Evolutionary conservation across 2,329 filamentous ascomycete genomes (phyloP).

Genomic region (Blumeriella jaapii): DNA sequence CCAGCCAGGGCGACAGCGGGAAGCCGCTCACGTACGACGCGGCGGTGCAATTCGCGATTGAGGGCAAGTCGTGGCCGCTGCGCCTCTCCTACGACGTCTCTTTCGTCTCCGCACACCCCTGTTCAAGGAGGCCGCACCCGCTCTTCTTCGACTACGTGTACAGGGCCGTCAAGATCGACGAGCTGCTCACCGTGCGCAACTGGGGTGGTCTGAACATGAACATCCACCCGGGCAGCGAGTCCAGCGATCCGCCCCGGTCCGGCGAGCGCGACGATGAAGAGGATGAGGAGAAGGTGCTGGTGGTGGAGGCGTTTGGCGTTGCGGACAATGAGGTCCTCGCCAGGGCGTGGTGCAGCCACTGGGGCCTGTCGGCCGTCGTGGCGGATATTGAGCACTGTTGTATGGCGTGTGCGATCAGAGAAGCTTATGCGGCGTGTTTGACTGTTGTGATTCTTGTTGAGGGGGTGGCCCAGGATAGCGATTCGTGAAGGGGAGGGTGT

Average conservation of each 20-base stretch:
- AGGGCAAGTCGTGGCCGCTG: slow-evolving; percentile 51
- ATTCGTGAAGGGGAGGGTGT: not conserved
- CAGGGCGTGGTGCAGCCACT: slow-evolving; percentile 66
- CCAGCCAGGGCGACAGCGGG: slow-evolving; percentile 6
- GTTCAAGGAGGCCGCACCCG: slow-evolving; percentile 51
- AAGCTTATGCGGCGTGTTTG: slow-evolving; percentile 63
- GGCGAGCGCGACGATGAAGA: slow-evolving; percentile 27
- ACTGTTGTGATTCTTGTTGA: slow-evolving; percentile 57
- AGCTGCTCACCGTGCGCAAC: slow-evolving; percentile 52
- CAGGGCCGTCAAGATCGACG: slow-evolving; percentile 46
- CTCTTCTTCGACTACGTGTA: slow-evolving; percentile 63
- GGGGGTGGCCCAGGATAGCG: slow-evolving; percentile 1
- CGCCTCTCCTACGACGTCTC: slow-evolving; percentile 51
- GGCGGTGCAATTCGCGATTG: slow-evolving; percentile 50
- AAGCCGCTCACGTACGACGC: slow-evolving; percentile 45
- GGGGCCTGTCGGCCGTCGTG: slow-evolving; percentile 60
- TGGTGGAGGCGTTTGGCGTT: slow-evolving; percentile 62
- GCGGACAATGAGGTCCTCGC: slow-evolving; percentile 67
- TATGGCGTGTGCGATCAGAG: slow-evolving; percentile 62
- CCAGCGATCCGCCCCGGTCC: slow-evolving; percentile 7
- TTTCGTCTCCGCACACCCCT: slow-evolving; percentile 57
- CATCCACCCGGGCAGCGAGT: not conserved
- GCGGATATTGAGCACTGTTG: slow-evolving; percentile 46
- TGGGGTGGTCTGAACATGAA: slow-evolving; percentile 36
- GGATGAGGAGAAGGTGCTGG: slow-evolving; percentile 55